Percentiles rank a stretch among this genome's conserved stretches.
Evolutionary conservation across 2,329 filamentous ascomycete species (phyloP).

Genomic region (Emergomyces africanus): DNA sequence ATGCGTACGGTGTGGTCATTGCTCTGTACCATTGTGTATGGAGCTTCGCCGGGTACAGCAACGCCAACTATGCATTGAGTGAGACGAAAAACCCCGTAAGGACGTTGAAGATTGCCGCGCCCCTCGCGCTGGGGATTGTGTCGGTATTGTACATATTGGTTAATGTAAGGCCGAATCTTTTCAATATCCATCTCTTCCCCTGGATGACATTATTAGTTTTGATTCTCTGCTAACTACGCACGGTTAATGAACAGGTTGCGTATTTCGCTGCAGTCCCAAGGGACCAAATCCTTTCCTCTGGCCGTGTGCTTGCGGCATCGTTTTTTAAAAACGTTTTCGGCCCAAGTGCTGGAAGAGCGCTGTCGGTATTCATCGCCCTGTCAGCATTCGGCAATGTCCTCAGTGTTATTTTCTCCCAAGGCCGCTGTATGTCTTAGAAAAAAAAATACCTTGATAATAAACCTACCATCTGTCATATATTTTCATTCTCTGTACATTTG

Average conservation of each 20-base stretch:
- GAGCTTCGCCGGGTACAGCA: conserved; percentile 47
- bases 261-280: conserved; percentile 42
- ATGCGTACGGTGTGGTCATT: conserved; percentile 54
- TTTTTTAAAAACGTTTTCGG: conserved; percentile 44
- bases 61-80: conserved; percentile 33
- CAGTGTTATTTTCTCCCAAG: conserved; percentile 56
- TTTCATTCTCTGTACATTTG: conserved; percentile 3
- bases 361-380: conserved; percentile 54
- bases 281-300: conserved; percentile 37
- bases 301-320: conserved; percentile 37
- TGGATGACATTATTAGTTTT: background rate
- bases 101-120: conserved; percentile 53
- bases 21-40: conserved; percentile 61
- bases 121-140: conserved; percentile 45
- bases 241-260: conserved; percentile 21
- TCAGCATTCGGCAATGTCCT: conserved; percentile 57
- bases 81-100: conserved; percentile 54
- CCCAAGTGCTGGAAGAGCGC: conserved; percentile 41
- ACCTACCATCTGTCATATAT: no score
- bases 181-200: conserved; percentile 42
- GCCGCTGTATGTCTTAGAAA: conserved; percentile 18
- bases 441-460: conserved; percentile 11
- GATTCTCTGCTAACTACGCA: background rate
- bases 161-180: conserved; percentile 49
- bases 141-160: conserved; percentile 52